Conservation (phyloP, 2,329 filamentous ascomycete species). For the Chalaropsis ovoidea region DNA sequence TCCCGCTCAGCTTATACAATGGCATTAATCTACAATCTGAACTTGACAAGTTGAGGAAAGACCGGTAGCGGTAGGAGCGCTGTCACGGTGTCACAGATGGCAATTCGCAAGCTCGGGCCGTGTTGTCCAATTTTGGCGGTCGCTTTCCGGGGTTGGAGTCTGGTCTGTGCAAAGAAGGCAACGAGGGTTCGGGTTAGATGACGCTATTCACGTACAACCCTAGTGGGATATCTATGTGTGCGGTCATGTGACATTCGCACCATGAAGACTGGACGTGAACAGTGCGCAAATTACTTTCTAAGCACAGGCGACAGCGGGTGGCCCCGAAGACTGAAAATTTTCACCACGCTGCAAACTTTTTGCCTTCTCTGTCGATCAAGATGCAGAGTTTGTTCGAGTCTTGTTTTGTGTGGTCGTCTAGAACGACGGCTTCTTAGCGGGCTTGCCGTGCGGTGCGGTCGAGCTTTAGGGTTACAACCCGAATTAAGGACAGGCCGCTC, state of each 20-base stretch:
- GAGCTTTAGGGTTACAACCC: background rate
- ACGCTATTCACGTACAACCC: background rate
- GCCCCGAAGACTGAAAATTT: constrained; percentile 9
- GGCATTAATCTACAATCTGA: background rate
- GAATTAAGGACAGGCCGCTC: background rate
- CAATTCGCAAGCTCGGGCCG: constrained; percentile 10
- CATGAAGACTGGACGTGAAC: background rate
- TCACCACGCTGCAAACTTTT: background rate
- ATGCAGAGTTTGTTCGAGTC: no score
- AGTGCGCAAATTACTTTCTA: background rate
- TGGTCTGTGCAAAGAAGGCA: background rate
- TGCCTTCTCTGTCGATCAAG: background rate
- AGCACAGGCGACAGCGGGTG: constrained; percentile 1
- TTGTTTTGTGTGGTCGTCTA: background rate
- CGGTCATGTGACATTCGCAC: no score
- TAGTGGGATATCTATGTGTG: background rate
- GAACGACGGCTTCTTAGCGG: background rate
- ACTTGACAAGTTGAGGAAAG: background rate
- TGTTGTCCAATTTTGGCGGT: constrained; percentile 5
- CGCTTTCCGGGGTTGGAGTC: background rate
- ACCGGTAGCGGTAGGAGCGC: constrained; percentile 8
- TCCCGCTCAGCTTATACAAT: background rate
- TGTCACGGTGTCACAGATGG: constrained; percentile 11
- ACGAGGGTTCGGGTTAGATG: no score
- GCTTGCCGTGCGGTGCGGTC: background rate